Percentiles rank a stretch among this genome's conserved stretches.
These are phyloP conservation scores for Thelonectria rubi DNA, from an alignment of 2,329 filamentous ascomycete genomes.

Conservation along the genomic window DNA sequence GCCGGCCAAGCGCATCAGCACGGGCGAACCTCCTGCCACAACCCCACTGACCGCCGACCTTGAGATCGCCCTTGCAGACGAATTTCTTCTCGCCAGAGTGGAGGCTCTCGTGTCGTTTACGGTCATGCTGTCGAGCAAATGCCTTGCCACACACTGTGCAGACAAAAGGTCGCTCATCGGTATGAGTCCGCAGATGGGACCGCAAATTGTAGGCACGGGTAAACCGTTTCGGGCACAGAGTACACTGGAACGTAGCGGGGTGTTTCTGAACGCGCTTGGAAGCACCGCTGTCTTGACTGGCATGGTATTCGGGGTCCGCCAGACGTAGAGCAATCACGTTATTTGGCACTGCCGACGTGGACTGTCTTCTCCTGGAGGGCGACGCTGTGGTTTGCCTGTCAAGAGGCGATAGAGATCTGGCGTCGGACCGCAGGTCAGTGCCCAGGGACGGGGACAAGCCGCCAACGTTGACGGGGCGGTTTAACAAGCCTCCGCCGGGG, in stretches of 20 bases:
- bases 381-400: constrained; percentile 58
- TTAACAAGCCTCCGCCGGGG: constrained; percentile 53
- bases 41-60: constrained; percentile 85
- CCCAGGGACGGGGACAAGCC: constrained; percentile 62
- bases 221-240: constrained; percentile 91
- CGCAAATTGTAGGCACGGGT: constrained; percentile 96
- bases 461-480: constrained; percentile 51
- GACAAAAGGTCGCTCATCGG: constrained; percentile 95
- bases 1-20: constrained; percentile 91
- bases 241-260: constrained; percentile 96
- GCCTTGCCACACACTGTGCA: constrained; percentile 97
- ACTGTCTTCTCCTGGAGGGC: constrained; percentile 60
- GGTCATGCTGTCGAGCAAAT: constrained; percentile 95
- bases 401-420: constrained; percentile 67
- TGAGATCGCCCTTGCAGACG: constrained; percentile 91
- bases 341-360: constrained; percentile 69
- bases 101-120: constrained; percentile 94
- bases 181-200: constrained; percentile 94
- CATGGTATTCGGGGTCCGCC: constrained; percentile 86
- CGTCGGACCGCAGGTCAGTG: constrained; percentile 57
- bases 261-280: constrained; percentile 94
- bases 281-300: constrained; percentile 66
- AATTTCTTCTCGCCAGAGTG: constrained; percentile 99
- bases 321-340: constrained; percentile 85
- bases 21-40: constrained; percentile 93